Conservation (phyloP, 1,284 basidiomycete species). For the Psilocybe mexicana region DNA sequence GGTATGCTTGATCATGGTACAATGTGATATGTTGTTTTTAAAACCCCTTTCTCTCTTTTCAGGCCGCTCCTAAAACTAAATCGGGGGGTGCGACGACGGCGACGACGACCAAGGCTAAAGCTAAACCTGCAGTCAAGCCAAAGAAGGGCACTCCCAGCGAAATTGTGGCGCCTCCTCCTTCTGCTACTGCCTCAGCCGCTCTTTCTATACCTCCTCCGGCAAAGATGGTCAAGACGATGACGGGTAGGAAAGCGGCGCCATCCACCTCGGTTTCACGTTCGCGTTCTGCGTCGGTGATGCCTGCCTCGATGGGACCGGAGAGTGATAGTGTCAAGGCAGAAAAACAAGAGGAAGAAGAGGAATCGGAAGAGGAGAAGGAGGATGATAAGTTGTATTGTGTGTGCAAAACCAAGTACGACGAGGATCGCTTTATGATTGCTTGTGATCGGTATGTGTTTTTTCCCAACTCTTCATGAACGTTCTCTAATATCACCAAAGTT, state of each 20-base stretch:
- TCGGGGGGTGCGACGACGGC: constrained; percentile 29
- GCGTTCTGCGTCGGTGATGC: constrained; percentile 69
- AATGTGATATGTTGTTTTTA: constrained; percentile 4
- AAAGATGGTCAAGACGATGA: constrained; percentile 12
- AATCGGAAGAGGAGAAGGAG: constrained; percentile 51
- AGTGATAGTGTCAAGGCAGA: constrained; percentile 41
- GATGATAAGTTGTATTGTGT: constrained; percentile 84
- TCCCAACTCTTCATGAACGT: neutral
- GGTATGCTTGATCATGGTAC: constrained; percentile 34
- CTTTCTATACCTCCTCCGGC: constrained; percentile 10
- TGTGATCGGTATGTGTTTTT: constrained; percentile 67
- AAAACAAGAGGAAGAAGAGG: constrained; percentile 51
- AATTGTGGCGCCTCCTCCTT: constrained; percentile 6
- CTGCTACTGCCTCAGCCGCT: constrained; percentile 10
- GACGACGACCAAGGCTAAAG: constrained; percentile 28
- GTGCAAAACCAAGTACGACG: constrained; percentile 80
- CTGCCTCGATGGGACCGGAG: constrained; percentile 35
- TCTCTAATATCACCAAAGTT: constrained; percentile 45
- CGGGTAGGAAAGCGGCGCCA: constrained; percentile 26
- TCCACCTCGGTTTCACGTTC: constrained; percentile 50
- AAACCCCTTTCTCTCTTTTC: constrained; percentile 11
- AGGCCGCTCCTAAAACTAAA: constrained; percentile 45
- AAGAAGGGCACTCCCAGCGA: constrained; percentile 34
- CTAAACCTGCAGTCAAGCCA: constrained; percentile 37
- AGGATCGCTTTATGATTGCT: constrained; percentile 86